These are phyloP conservation scores for Berberis thunbergii DNA, from an alignment of 164 flowering plant species.

Conservation along the genomic window DNA sequence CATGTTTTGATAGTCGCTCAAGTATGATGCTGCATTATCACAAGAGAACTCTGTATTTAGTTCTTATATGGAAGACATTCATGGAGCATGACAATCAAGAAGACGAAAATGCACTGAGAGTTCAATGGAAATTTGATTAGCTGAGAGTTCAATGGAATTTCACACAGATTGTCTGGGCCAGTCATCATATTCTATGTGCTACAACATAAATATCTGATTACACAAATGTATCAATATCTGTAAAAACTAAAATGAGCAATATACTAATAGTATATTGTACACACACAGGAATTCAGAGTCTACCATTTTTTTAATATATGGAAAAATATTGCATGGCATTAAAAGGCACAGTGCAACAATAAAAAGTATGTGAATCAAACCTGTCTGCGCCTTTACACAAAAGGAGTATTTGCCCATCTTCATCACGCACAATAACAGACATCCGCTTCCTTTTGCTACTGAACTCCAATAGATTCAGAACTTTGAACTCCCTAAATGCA, in stretches of 20 bases:
- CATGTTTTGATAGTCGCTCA: conserved; percentile 74
- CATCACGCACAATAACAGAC: conserved; percentile 74
- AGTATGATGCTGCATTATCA: conserved; percentile 67
- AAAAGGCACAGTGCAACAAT: background rate
- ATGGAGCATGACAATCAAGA: background rate
- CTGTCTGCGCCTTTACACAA: conserved; percentile 97
- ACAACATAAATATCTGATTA: no score
- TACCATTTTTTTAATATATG: no score
- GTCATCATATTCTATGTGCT: no score
- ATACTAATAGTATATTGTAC: no score
- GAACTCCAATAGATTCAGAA: conserved; percentile 72
- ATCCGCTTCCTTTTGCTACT: conserved; percentile 90
- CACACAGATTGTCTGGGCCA: no score
- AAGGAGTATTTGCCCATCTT: conserved; percentile 65
- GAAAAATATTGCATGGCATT: background rate
- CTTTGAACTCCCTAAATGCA: conserved; percentile 65
- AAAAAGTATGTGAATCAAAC: conserved; percentile 24
- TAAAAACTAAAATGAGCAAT: no score
- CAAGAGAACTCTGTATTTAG: background rate
- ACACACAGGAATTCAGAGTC: no score
- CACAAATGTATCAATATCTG: no score
- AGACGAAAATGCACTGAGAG: background rate
- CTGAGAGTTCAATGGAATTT: no score
- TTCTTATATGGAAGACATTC: background rate
- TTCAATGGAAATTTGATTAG: background rate